Conservation (phyloP, 2,329 filamentous ascomycete genomes). For the Calycina herbarum region DNA sequence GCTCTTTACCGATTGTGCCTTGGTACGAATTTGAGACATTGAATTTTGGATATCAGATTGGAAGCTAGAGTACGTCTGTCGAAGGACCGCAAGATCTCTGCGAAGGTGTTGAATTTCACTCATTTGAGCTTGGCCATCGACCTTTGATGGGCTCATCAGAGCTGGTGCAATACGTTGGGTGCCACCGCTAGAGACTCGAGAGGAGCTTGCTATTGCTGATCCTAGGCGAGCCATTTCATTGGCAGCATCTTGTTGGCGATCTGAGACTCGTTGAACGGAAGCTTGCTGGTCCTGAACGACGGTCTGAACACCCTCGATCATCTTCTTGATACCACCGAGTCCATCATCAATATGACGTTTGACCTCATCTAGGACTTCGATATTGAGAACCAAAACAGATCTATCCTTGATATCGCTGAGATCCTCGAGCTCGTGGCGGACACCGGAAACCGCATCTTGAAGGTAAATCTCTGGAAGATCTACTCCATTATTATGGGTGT, state of each 20-base stretch:
- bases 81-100: conserved; percentile 84
- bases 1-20: conserved; percentile 78
- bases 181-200: conserved; percentile 34
- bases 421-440: conserved; percentile 96
- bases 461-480: conserved; percentile 98
- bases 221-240: conserved; percentile 71
- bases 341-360: conserved; percentile 96
- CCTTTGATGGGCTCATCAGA: conserved; percentile 34
- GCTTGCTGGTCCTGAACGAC: conserved; percentile 80
- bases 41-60: conserved; percentile 84
- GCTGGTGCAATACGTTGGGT: conserved; percentile 27
- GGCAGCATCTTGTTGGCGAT: conserved; percentile 84
- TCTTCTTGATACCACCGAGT: conserved; percentile 72
- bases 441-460: conserved; percentile 90
- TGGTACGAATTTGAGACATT: conserved; percentile 79
- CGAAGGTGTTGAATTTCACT: conserved; percentile 79
- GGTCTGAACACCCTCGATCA: conserved; percentile 84
- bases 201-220: conserved; percentile 27
- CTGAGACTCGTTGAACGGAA: conserved; percentile 82
- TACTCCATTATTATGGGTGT: conserved; percentile 88
- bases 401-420: conserved; percentile 90
- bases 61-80: conserved; percentile 91
- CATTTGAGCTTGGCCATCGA: conserved; percentile 57
- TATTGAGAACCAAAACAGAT: conserved; percentile 90
- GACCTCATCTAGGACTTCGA: conserved; percentile 91